A percentile compares a stretch with the other conserved stretches of the same genome.
These are phyloP conservation scores for Letharia lupina DNA, from an alignment of 495 filamentous ascomycete species.

Conservation along the genomic window DNA sequence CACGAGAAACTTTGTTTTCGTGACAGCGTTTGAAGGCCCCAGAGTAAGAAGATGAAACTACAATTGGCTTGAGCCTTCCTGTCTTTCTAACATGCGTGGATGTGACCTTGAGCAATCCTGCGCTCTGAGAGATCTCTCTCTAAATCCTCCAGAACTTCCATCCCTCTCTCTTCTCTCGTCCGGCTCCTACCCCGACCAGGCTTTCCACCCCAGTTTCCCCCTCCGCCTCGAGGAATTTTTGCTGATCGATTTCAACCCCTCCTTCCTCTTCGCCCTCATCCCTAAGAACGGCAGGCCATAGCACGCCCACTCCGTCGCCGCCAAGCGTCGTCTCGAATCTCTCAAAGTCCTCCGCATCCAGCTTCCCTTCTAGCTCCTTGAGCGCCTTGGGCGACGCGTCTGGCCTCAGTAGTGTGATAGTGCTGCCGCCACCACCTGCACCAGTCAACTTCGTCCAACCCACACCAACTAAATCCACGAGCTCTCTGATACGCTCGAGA, in stretches of 20 bases:
- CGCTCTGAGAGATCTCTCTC: background rate
- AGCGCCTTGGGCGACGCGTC: constrained; percentile 44
- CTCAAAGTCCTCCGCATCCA: constrained; percentile 68
- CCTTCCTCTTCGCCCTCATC: constrained; percentile 64
- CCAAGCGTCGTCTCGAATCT: constrained; percentile 83
- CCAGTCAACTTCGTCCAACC: constrained; percentile 97
- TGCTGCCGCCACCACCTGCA: constrained; percentile 89
- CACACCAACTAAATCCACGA: constrained; percentile 81
- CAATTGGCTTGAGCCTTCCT: background rate
- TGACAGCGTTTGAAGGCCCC: background rate
- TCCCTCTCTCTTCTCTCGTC: constrained; percentile 46
- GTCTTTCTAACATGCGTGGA: background rate
- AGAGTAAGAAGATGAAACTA: background rate
- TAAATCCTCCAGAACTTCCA: constrained; percentile 85
- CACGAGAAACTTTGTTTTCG: background rate
- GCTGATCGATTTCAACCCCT: constrained; percentile 86
- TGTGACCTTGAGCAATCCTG: background rate
- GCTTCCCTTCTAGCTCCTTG: constrained; percentile 51
- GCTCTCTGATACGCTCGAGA: constrained; percentile 82
- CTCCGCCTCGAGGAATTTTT: constrained; percentile 77
- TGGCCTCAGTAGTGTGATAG: constrained; percentile 80
- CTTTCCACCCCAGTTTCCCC: constrained; percentile 47
- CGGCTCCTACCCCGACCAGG: constrained; percentile 54
- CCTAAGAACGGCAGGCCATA: constrained; percentile 80
- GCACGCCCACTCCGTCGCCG: constrained; percentile 83